Conservation (phyloP, 805 yeast genomes). For the Ogataea ganodermae region DNA sequence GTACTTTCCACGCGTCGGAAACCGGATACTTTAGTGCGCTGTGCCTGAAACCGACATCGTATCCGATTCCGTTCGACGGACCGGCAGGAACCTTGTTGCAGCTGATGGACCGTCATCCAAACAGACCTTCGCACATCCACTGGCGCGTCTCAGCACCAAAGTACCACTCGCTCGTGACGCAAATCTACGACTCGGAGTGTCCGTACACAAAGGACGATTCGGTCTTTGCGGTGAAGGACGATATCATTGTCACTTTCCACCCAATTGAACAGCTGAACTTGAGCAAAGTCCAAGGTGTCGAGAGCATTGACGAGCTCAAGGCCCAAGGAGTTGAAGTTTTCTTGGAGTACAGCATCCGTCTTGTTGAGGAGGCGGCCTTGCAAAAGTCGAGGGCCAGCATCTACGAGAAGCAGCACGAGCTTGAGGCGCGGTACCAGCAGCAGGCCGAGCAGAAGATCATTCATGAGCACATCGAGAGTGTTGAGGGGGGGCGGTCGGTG, state of each 20-base stretch:
- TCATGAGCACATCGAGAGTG: conserved; percentile 1
- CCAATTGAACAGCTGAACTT: conserved; percentile 25
- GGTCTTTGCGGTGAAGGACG: conserved; percentile 39
- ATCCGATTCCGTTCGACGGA: conserved; percentile 43
- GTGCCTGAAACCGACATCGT: conserved; percentile 38
- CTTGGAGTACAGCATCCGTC: conserved; percentile 25
- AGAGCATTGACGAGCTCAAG: conserved; percentile 17
- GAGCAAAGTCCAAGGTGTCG: conserved; percentile 12
- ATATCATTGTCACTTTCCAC: conserved; percentile 30
- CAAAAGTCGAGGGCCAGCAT: conserved; percentile 22
- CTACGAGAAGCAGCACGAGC: conserved; percentile 11
- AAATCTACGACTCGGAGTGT: conserved; percentile 35
- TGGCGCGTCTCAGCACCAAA: conserved; percentile 31
- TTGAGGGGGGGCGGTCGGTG: neutral
- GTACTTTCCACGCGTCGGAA: conserved; percentile 32
- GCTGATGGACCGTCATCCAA: conserved; percentile 39
- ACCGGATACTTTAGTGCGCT: conserved; percentile 32
- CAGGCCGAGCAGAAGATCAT: neutral
- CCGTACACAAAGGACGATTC: conserved; percentile 37
- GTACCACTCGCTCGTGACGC: conserved; percentile 36
- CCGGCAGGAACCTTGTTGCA: conserved; percentile 39
- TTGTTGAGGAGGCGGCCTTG: conserved; percentile 24
- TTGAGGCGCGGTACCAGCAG: conserved; percentile 1
- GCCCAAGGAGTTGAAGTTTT: conserved; percentile 21
- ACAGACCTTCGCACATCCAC: conserved; percentile 39